Evolutionary conservation across 768 basidiomycete genomes (phyloP).

Genomic region (Psilocybe cyanescens): DNA sequence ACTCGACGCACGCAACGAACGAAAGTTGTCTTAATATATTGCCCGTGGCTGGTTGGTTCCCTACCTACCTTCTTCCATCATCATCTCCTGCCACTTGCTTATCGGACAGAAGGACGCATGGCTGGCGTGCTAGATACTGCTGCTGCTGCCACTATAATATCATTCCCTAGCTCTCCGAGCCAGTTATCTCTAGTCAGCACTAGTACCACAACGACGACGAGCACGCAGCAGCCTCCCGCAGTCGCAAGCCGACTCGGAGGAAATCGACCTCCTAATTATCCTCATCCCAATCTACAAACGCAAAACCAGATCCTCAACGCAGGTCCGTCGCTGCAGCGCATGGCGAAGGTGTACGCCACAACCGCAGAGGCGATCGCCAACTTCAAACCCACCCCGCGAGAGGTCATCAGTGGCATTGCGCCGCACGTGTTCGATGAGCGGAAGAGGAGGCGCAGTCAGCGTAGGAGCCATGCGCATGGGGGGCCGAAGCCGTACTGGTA

Average conservation of each 20-base stretch:
- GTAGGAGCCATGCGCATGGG: constrained; percentile 19
- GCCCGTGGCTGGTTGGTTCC: constrained; percentile 5
- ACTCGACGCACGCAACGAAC: constrained; percentile 12
- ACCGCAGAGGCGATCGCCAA: constrained; percentile 39
- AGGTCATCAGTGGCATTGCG: constrained; percentile 48
- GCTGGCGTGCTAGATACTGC: constrained; percentile 2
- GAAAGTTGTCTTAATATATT: constrained; percentile 13
- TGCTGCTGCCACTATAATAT: not conserved
- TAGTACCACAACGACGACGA: too few species aligned
- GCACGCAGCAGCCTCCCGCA: not conserved
- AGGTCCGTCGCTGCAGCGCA: constrained; percentile 5
- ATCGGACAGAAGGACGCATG: constrained; percentile 2
- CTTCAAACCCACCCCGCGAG: constrained; percentile 43
- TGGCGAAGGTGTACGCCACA: constrained; percentile 15
- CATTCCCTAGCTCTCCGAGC: not conserved
- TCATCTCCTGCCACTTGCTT: constrained; percentile 2
- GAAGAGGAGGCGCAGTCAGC: constrained; percentile 29
- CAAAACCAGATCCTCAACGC: not conserved
- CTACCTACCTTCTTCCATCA: constrained; percentile 15
- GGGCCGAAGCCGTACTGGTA: constrained; percentile 23
- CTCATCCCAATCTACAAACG: not conserved
- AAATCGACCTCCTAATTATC: not conserved
- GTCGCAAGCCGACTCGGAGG: not conserved
- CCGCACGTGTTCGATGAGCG: constrained; percentile 50
- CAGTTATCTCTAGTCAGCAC: not conserved